Evolutionary conservation across 2,329 filamentous ascomycete genomes (phyloP).

Genomic region (Stagonosporopsis cucurbitacearum): DNA sequence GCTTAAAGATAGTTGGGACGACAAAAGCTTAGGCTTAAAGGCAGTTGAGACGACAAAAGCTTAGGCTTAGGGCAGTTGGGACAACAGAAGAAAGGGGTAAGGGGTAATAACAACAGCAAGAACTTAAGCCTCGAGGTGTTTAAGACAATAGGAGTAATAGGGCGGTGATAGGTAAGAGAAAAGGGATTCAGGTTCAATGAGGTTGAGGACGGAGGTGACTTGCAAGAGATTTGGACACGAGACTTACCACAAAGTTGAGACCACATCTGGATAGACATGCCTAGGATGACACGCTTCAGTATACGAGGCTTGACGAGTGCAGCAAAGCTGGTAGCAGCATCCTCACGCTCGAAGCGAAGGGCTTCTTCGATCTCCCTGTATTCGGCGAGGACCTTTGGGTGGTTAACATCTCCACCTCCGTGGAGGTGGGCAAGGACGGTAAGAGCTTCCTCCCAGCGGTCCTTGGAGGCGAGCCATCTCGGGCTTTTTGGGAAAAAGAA

Average conservation of each 20-base stretch:
- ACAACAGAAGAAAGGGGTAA: too few species aligned
- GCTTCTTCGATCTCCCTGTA: constrained; percentile 67
- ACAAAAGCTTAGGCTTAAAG: too few species aligned
- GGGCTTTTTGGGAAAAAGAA: constrained; percentile 61
- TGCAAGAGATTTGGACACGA: too few species aligned
- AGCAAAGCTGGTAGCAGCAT: constrained; percentile 57
- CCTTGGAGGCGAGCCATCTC: constrained; percentile 72
- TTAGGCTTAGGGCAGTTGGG: too few species aligned
- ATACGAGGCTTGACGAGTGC: constrained; percentile 60
- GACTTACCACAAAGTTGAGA: constrained; percentile 55
- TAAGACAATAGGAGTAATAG: too few species aligned
- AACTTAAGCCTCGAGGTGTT: too few species aligned
- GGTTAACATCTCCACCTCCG: constrained; percentile 61
- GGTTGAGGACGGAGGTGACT: too few species aligned
- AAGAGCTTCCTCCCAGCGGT: constrained; percentile 71
- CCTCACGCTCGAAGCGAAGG: constrained; percentile 61
- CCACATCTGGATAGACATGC: constrained; percentile 48
- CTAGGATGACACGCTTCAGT: constrained; percentile 63
- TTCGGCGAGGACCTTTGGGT: constrained; percentile 68
- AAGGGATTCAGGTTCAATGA: too few species aligned
- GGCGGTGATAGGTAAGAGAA: too few species aligned
- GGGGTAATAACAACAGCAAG: too few species aligned
- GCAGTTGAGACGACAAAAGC: too few species aligned
- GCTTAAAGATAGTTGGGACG: too few species aligned
- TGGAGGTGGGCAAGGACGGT: constrained; percentile 62